These are phyloP conservation scores for Cercospora nicotianae DNA, from an alignment of 2,329 filamentous ascomycete genomes.

Conservation along the genomic window DNA sequence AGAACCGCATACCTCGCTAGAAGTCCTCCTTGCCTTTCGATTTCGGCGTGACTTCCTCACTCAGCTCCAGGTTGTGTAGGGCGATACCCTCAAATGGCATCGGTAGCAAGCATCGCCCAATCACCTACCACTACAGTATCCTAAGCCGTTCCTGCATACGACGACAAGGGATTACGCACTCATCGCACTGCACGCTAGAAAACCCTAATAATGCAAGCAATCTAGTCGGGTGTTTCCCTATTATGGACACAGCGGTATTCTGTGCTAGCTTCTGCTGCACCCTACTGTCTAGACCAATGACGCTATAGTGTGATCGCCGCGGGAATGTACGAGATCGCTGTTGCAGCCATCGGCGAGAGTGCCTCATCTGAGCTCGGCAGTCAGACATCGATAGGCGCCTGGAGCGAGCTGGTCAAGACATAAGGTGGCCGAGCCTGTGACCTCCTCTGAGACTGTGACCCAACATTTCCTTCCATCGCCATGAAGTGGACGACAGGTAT, in stretches of 20 bases:
- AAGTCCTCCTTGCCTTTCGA: background rate
- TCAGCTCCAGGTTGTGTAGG: background rate
- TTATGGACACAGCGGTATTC: background rate
- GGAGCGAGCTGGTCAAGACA: background rate
- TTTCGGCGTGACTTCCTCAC: background rate
- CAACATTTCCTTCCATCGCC: background rate
- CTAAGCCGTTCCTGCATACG: background rate
- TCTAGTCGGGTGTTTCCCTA: background rate
- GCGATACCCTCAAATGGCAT: background rate
- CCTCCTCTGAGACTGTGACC: background rate
- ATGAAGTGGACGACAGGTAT: background rate
- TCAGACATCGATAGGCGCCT: background rate
- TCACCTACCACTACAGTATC: background rate
- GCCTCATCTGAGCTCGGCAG: background rate
- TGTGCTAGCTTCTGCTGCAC: background rate
- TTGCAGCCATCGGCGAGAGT: background rate
- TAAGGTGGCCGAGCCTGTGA: background rate
- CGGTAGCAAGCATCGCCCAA: background rate
- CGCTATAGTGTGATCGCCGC: background rate
- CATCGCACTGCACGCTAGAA: background rate
- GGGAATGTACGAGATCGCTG: background rate
- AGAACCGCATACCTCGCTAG: background rate
- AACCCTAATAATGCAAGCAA: background rate
- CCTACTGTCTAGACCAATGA: background rate
- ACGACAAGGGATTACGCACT: background rate